Conservation (phyloP, 148 eudicot species). For the Dysphania ambrosioides region DNA sequence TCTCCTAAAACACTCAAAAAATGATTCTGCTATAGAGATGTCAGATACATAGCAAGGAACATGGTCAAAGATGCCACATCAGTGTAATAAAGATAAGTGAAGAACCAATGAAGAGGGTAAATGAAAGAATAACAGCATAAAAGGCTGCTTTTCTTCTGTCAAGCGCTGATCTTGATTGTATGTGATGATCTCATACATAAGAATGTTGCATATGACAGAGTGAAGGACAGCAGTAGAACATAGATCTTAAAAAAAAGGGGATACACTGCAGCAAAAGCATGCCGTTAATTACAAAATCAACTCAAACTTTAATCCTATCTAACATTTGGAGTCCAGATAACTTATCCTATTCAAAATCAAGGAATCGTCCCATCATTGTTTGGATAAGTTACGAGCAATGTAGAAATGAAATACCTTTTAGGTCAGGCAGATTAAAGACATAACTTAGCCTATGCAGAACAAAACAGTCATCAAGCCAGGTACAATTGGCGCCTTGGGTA, state of each 20-base stretch:
- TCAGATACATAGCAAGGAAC: constrained; percentile 67
- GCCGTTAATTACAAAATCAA: constrained; percentile 51
- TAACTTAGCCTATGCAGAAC: neutral
- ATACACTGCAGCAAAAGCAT: constrained; percentile 41
- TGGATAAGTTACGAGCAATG: neutral
- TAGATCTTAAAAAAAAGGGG: constrained; percentile 46
- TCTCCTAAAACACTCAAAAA: constrained; percentile 49
- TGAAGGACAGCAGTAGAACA: constrained; percentile 70
- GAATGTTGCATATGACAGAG: constrained; percentile 63
- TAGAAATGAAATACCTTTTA: neutral
- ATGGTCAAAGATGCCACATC: constrained; percentile 76
- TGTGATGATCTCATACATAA: constrained; percentile 62
- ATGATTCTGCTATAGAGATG: constrained; percentile 57
- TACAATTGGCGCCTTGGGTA: too few species aligned
- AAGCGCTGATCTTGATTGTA: constrained; percentile 51
- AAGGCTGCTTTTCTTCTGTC: constrained; percentile 64
- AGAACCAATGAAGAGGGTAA: constrained; percentile 98
- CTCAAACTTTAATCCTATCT: constrained; percentile 17
- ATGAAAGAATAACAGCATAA: constrained; percentile 52
- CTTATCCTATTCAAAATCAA: neutral
- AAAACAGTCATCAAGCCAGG: neutral
- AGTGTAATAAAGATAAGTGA: constrained; percentile 77
- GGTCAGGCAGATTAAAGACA: neutral
- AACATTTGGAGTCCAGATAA: neutral
- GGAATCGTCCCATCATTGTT: neutral